Evolutionary conservation across 768 basidiomycete genomes (phyloP), one percentile per base, ranked within the genome.

Genomic region (Auriscalpium orientale): DNA sequence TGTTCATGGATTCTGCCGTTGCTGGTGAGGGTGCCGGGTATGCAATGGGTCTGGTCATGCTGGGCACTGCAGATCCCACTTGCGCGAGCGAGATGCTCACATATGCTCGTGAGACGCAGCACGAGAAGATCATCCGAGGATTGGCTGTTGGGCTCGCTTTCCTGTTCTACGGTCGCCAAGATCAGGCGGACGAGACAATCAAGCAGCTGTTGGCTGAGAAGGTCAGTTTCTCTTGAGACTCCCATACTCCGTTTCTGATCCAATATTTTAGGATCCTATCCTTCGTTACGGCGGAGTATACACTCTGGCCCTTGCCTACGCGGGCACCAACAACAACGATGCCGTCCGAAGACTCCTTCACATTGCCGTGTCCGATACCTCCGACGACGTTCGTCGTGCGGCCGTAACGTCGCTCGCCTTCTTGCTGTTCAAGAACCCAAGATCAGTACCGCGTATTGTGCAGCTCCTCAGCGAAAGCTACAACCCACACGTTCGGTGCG

Each of bases 111-210:
- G 97, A 99, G 68, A 99, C 97, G 1, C 93, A 97, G 66, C 97
- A 98, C 67, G 97, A 99, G 76, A 99, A 98, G 76, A 98, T 98
- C 66, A 98, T 98, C 54, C 87, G 97, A 46, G 94, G 94, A 61
- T 79, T 99, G 53, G 91, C 95, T 8, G 80, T 99, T 63, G 95
- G 95, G 20, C 77, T 94, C 46, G 91, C 92, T 2, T 91, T 98
- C 69, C 80, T 98, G 56, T 91, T 82, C 71, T 98, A 95, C 59
- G 93, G 91, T 43, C 81, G 87, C 50, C 91, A 95, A 71, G 97
- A 98, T 67, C 84, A 92, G 64, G 95, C 97, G 8, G 87, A 98
- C 60, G 74, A 76, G n/a, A 87, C 88, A 1, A 84, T 95, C 57
- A 85, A 85, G 64, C 70, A 76, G 47, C 72, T 98, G 34, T 74